Evolutionary conservation across 495 filamentous ascomycete genomes (phyloP).

Genomic region (Cryomyces minteri): DNA sequence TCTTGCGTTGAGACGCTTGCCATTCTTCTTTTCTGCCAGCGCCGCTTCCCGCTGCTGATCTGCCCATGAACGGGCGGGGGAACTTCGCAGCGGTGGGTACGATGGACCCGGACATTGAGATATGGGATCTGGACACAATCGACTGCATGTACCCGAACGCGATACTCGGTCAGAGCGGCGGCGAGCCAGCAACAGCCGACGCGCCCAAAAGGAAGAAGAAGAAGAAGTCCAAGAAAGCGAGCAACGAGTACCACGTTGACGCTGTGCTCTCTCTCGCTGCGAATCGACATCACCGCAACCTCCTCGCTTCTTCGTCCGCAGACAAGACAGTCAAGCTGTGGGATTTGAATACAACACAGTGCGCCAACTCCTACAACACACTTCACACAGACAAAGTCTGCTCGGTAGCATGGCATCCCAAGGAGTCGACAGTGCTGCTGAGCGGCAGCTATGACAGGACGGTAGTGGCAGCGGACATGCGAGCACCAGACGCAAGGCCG

Average conservation of each 20-base stretch:
- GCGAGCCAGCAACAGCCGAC: constrained; percentile 28
- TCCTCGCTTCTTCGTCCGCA: constrained; percentile 89
- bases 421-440: constrained; percentile 69
- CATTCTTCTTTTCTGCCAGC: constrained; percentile 54
- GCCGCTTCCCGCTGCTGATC: constrained; percentile 56
- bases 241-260: constrained; percentile 87
- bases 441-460: constrained; percentile 91
- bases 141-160: constrained; percentile 97
- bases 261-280: constrained; percentile 77
- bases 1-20: constrained; percentile 47
- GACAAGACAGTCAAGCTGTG: constrained; percentile 95
- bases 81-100: constrained; percentile 94
- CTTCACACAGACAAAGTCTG: constrained; percentile 92
- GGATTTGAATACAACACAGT: constrained; percentile 81
- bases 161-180: constrained; percentile 75
- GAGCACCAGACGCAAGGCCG: constrained; percentile 58
- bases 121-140: constrained; percentile 91
- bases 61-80: constrained; percentile 38
- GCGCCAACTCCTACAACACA: constrained; percentile 73
- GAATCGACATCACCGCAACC: constrained; percentile 81
- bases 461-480: constrained; percentile 81
- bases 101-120: constrained; percentile 95
- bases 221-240: constrained; percentile 66
- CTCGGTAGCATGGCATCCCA: constrained; percentile 80
- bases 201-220: constrained; percentile 56